Conservation (phyloP, 441 rosid species). For the Cnidoscolus chayamansa region DNA sequence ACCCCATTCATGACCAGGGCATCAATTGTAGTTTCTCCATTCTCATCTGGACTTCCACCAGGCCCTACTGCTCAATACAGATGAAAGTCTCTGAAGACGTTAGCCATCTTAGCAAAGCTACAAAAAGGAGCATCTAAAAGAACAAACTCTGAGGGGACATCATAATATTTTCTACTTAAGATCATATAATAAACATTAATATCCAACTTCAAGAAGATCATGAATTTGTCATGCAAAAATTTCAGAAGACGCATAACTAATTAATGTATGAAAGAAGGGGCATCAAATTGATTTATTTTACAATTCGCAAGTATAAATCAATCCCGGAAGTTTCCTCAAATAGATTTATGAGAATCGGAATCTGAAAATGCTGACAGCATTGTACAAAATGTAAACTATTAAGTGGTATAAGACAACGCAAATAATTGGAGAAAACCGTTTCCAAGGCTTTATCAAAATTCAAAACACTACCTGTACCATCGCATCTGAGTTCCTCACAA, state of each 20-base stretch:
- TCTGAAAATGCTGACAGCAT: neutral
- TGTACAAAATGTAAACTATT: neutral
- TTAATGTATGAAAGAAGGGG: neutral
- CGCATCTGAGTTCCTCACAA: constrained; percentile 81
- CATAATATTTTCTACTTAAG: neutral
- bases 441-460: neutral
- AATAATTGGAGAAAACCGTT: neutral
- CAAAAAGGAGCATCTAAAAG: neutral
- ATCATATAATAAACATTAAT: neutral
- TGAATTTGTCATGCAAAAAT: neutral
- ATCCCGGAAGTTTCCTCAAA: neutral
- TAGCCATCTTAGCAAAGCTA: constrained; percentile 13
- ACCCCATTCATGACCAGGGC: constrained; percentile 69
- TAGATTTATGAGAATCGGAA: neutral
- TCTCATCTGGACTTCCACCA: constrained; percentile 74
- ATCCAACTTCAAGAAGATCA: constrained; percentile 1
- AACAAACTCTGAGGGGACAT: neutral
- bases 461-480: constrained; percentile 60
- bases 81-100: constrained; percentile 7
- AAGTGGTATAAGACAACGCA: neutral
- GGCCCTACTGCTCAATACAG: constrained; percentile 33
- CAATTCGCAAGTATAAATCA: neutral
- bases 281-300: neutral
- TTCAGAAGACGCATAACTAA: neutral
- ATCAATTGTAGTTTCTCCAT: constrained; percentile 82